Base-by-base conservation (phyloP, 257 asterid genomes). In the Nicotiana noctiflora region DNA sequence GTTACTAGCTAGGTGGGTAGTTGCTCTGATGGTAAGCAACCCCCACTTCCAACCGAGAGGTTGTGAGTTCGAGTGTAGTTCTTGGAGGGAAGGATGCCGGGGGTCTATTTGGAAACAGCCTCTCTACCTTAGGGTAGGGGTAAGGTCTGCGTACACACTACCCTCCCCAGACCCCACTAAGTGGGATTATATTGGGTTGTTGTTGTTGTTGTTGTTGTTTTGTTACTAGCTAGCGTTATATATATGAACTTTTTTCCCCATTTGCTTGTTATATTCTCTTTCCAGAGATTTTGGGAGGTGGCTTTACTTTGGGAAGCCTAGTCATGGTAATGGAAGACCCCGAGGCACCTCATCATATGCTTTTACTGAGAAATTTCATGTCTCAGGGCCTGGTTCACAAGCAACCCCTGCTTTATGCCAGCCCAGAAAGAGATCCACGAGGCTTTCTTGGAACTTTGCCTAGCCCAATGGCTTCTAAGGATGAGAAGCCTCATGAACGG, bases 271-370 rank as follows among this genome's bases (percentile, higher is more conserved):
- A 14, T 84, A 59, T 53, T 59, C 64, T 82, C 19, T 63, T 34
- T 59, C 49, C 84, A 96, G 99, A 87, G 89, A 96, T 96, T 85
- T 86, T 96, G 82, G 97, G 99, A 56, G 99, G 99, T 46, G 98
- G 98, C 46, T 89, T 94, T 87, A 86, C 94, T 15, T 79, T 92
- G 90, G 99, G 98, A 84, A 96, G 97, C 85, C 86, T 96, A 74
- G 94, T 96, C 75, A 86, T 96, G 92, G 83, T 96, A 25, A 96
- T 91, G 97, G 99, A 96, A 88, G 99, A 94, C 55, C 87, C 91
- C 0, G 99, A 96, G 84, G 98, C 98, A 15, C 99, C 99, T 2
- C 98, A 92, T 92, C 99, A 96, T 90, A 96, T 94, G 99, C 89
- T 96, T 37, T 79, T 96, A 87, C 81, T 94, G 91, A 91, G 99